These are phyloP conservation scores for Andrographis paniculata DNA, from an alignment of 305 asterid species.

Conservation along the genomic window DNA sequence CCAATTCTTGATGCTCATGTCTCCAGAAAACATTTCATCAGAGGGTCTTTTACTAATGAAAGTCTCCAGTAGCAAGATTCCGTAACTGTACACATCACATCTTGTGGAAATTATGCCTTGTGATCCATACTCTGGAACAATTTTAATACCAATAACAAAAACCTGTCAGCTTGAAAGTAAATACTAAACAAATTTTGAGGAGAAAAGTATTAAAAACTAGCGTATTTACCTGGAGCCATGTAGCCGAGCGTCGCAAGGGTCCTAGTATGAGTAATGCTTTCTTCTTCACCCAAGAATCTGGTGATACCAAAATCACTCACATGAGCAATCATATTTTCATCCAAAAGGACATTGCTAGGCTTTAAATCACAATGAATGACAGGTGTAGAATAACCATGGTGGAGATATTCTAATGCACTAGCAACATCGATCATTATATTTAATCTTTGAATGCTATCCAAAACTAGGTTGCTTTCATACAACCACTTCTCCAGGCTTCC, in stretches of 20 bases:
- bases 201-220: too few species aligned
- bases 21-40: neutral
- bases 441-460: constrained; percentile 3
- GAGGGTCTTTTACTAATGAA: neutral
- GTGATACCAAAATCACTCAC: too few species aligned
- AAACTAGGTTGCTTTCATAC: neutral
- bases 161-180: too few species aligned
- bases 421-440: constrained; percentile 15
- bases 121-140: constrained; percentile 3
- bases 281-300: too few species aligned
- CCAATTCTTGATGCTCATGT: constrained; percentile 1
- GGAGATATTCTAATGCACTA: constrained; percentile 16
- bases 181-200: too few species aligned
- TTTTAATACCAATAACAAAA: neutral
- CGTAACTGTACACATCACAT: constrained; percentile 1
- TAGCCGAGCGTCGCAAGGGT: too few species aligned
- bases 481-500: constrained; percentile 11
- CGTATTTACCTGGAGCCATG: too few species aligned
- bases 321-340: neutral
- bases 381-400: constrained; percentile 6
- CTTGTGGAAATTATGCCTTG: constrained; percentile 7
- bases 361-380: constrained; percentile 15
- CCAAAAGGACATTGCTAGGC: constrained; percentile 11
- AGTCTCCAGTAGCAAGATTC: constrained; percentile 2
- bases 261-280: too few species aligned